phyloP scores from a whole-genome alignment of 305 asterid genomes.

The Euphrasia arctica region DNA sequence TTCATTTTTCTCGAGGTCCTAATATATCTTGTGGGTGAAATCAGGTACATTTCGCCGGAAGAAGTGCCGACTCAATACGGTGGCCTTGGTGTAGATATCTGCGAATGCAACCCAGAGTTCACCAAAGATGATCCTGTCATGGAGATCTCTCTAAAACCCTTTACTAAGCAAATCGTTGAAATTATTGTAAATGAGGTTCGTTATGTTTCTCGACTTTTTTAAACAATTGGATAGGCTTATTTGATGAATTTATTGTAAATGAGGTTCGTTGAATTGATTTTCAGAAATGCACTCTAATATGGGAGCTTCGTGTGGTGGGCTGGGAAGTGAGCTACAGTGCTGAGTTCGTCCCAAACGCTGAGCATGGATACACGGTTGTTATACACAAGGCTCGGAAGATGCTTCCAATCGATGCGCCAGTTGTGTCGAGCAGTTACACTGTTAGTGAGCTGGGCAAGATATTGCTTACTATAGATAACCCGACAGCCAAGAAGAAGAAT shows the following conservation, averaged over 20 bases:
- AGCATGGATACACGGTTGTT: slow-evolving; percentile 57
- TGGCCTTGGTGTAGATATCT: slow-evolving; percentile 75
- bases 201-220: not conserved
- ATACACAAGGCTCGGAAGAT: slow-evolving; percentile 70
- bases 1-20: not conserved
- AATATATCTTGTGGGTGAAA: slow-evolving; percentile 20
- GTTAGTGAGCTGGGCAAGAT: slow-evolving; percentile 75
- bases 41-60: slow-evolving; percentile 74
- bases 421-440: slow-evolving; percentile 50
- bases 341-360: slow-evolving; percentile 61
- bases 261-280: slow-evolving; percentile 13
- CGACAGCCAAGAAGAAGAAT: slow-evolving; percentile 75
- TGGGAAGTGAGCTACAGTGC: slow-evolving; percentile 94
- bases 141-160: slow-evolving; percentile 72
- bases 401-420: slow-evolving; percentile 65
- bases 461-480: slow-evolving; percentile 72
- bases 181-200: slow-evolving; percentile 81
- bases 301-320: slow-evolving; percentile 96
- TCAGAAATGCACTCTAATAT: slow-evolving; percentile 75
- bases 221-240: not conserved
- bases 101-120: slow-evolving; percentile 91
- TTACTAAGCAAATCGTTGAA: slow-evolving; percentile 87
- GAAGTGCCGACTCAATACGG: slow-evolving; percentile 89
- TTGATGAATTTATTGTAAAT: not conserved
- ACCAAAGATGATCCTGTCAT: slow-evolving; percentile 70